Percentiles rank a stretch among this genome's conserved stretches.
These are phyloP conservation scores for Boletus reticulatus DNA, from an alignment of 768 basidiomycete genomes.

Conservation along the genomic window DNA sequence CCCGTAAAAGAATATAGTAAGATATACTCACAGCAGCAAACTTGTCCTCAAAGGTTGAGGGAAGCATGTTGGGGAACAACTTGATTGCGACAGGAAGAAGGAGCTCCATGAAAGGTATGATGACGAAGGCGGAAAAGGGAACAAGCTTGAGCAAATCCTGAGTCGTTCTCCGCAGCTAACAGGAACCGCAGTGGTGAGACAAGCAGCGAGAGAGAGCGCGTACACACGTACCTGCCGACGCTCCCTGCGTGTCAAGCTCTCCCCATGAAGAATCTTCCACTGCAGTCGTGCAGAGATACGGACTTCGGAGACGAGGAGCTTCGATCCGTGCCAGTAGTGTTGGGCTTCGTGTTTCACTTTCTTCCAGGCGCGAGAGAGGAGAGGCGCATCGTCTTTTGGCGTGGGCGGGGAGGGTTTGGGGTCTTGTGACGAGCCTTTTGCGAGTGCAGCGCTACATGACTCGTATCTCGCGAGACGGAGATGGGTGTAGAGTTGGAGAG, in stretches of 20 bases:
- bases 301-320: constrained; percentile 91
- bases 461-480: constrained; percentile 8
- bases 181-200: constrained; percentile 1
- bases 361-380: constrained; percentile 75
- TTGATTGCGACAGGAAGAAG: too few relatives aligned
- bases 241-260: constrained; percentile 88
- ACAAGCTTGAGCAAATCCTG: too few relatives aligned
- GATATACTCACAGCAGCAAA: too few relatives aligned
- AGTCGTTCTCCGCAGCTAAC: too few relatives aligned
- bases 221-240: constrained; percentile 79
- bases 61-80: too few relatives aligned
- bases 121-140: too few relatives aligned
- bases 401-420: constrained; percentile 49
- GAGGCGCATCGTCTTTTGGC: constrained; percentile 43
- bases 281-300: constrained; percentile 85
- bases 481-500: constrained; percentile 12
- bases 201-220: not conserved
- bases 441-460: constrained; percentile 7
- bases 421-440: constrained; percentile 33
- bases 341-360: constrained; percentile 93
- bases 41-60: too few relatives aligned
- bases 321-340: constrained; percentile 97
- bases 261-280: constrained; percentile 91
- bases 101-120: too few relatives aligned
- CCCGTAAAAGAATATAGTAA: too few relatives aligned